A percentile compares a stretch with the other conserved stretches of the same genome.
These are phyloP conservation scores for Ceratocystis destructans DNA, from an alignment of 2,329 filamentous ascomycete species.

Conservation along the genomic window DNA sequence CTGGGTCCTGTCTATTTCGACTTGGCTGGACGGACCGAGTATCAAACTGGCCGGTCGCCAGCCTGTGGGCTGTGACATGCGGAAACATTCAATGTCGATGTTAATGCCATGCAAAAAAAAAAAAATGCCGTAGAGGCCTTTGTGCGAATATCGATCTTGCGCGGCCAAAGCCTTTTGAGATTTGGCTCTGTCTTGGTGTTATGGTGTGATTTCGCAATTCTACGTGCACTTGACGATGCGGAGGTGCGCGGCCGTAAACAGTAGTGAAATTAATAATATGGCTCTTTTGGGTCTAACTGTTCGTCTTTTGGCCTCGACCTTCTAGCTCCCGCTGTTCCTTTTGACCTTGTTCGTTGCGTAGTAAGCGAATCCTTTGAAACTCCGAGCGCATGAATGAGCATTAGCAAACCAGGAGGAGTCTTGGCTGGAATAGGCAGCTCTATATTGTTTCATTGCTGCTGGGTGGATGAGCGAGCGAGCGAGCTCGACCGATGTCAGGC, in stretches of 20 bases:
- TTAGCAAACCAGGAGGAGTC: neutral
- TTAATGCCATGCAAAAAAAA: too few species aligned
- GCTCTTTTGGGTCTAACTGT: neutral
- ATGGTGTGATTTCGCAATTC: neutral
- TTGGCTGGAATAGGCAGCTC: neutral
- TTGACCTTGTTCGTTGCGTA: neutral
- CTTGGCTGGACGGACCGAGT: too few species aligned
- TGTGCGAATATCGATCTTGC: too few species aligned
- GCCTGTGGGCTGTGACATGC: too few species aligned
- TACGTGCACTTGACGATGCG: neutral
- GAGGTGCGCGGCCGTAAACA: neutral
- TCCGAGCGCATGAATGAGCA: neutral
- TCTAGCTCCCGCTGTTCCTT: neutral
- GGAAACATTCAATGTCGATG: too few species aligned
- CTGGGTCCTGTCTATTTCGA: too few species aligned
- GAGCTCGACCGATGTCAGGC: neutral
- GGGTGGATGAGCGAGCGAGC: neutral
- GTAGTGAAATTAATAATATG: neutral
- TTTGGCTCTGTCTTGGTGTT: neutral
- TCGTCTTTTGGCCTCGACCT: neutral
- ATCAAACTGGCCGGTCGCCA: too few species aligned
- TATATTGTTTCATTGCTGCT: neutral
- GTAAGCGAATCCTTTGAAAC: conserved; percentile 1
- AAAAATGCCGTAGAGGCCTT: too few species aligned
- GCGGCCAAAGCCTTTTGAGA: too few species aligned